phyloP scores from a whole-genome alignment of 768 basidiomycete species.

The Xanthoconium stramineum region DNA sequence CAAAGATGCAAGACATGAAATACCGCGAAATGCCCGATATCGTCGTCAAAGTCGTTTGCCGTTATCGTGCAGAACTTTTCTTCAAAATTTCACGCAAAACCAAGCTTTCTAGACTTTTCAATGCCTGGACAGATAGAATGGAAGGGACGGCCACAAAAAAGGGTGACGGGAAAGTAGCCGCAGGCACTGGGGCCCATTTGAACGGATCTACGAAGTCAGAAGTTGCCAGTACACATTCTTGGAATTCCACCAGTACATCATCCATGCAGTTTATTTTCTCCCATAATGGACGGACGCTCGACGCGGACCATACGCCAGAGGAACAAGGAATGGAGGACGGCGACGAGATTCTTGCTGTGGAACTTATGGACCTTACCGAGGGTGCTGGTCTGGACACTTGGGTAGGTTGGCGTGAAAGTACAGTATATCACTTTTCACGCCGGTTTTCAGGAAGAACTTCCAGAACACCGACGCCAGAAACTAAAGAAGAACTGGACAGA shows the following conservation, averaged over 20 bases:
- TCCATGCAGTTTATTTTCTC: slow-evolving; percentile 83
- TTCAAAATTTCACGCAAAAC: slow-evolving; percentile 93
- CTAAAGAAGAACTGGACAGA: slow-evolving; percentile 82
- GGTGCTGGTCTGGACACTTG: slow-evolving; percentile 58
- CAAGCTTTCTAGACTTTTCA: slow-evolving; percentile 77
- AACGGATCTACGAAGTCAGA: slow-evolving; percentile 54
- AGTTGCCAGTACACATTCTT: slow-evolving; percentile 43
- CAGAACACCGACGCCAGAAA: slow-evolving; percentile 61
- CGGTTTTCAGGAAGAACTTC: slow-evolving; percentile 54
- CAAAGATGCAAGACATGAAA: slow-evolving; percentile 74
- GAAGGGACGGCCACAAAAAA: slow-evolving; percentile 55
- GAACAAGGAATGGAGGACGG: slow-evolving; percentile 85
- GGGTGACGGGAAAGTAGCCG: slow-evolving; percentile 31
- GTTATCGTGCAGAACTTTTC: slow-evolving; percentile 86
- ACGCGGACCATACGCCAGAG: slow-evolving; percentile 80
- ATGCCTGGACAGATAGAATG: slow-evolving; percentile 89
- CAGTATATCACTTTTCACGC: neutral
- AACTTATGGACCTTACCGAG: slow-evolving; percentile 87
- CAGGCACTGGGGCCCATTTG: slow-evolving; percentile 28
- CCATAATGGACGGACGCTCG: slow-evolving; percentile 75
- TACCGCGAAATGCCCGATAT: slow-evolving; percentile 87
- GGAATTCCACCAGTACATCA: slow-evolving; percentile 37
- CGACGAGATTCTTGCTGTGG: slow-evolving; percentile 86
- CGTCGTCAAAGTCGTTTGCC: slow-evolving; percentile 84
- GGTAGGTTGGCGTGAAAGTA: slow-evolving; percentile 39